phyloP scores from a whole-genome alignment of 176 grass and related monocot species.

The Pontederia paniculata region DNA sequence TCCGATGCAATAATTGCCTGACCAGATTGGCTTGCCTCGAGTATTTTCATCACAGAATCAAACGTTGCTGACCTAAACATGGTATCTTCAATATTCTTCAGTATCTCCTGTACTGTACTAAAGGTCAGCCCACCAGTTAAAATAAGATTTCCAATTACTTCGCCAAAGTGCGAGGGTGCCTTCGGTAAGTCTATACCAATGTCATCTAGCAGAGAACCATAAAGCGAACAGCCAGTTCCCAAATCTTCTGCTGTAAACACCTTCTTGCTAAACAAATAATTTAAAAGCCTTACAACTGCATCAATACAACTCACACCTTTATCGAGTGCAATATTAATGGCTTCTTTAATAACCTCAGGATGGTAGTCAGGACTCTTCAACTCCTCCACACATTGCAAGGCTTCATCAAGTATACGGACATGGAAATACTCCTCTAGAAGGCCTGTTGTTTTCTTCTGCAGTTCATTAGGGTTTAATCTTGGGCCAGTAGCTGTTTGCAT shows the following conservation, averaged over 20 bases:
- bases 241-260: conserved; percentile 1
- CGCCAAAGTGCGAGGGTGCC: conserved; percentile 1
- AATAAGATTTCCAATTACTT: conserved; percentile 7
- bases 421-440: conserved; percentile 12
- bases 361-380: conserved; percentile 3
- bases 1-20: background rate
- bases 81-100: conserved; percentile 11
- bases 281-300: conserved; percentile 2
- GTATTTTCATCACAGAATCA: background rate
- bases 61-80: conserved; percentile 1
- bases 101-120: conserved; percentile 1
- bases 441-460: background rate
- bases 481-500: background rate
- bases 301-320: conserved; percentile 2
- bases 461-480: background rate
- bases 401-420: conserved; percentile 2
- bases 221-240: conserved; percentile 3
- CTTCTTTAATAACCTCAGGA: conserved; percentile 11
- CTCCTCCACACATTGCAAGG: conserved; percentile 7
- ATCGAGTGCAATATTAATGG: conserved; percentile 3
- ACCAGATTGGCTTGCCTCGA: background rate
- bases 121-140: background rate
- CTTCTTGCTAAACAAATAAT: background rate
- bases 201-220: conserved; percentile 2
- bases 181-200: conserved; percentile 11